phyloP scores from a whole-genome alignment of 169 alveolate species.

The Fabrea salina region DNA sequence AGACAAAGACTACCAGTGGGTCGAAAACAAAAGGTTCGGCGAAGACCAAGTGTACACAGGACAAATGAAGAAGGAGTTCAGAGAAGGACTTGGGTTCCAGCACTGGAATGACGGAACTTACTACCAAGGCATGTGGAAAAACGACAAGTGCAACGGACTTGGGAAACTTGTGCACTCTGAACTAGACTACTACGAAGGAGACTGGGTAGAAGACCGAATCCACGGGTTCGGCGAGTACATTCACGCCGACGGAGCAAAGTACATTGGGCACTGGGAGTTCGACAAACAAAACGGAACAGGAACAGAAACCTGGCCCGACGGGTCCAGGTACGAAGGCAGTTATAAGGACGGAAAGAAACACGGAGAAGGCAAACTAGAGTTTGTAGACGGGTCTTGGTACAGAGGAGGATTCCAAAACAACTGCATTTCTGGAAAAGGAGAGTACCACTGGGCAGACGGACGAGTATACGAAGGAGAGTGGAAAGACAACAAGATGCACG shows the following conservation, averaged over 20 bases:
- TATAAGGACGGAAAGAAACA: constrained; percentile 86
- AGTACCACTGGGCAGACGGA: constrained; percentile 92
- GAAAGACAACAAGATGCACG: constrained; percentile 56
- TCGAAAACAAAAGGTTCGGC: too few relatives aligned
- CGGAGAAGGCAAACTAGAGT: constrained; percentile 84
- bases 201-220: constrained; percentile 95
- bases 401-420: constrained; percentile 35
- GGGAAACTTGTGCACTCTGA: constrained; percentile 90
- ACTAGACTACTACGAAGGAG: constrained; percentile 96
- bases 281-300: constrained; percentile 84
- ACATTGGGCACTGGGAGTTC: constrained; percentile 89
- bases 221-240: constrained; percentile 90
- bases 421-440: constrained; percentile 87
- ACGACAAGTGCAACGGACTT: constrained; percentile 89
- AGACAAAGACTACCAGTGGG: too few relatives aligned
- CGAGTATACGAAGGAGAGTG: constrained; percentile 57
- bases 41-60: too few relatives aligned
- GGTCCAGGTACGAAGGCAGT: constrained; percentile 83
- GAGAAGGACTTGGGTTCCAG: not conserved
- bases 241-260: constrained; percentile 88
- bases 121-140: constrained; percentile 88
- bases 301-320: constrained; percentile 5
- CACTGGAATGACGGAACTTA: constrained; percentile 21
- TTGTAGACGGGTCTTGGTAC: constrained; percentile 62
- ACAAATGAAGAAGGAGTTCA: too few relatives aligned